A percentile compares a stretch with the other conserved stretches of the same genome.
phyloP scores from a whole-genome alignment of 106 monocot species.

The Allium sativum region DNA sequence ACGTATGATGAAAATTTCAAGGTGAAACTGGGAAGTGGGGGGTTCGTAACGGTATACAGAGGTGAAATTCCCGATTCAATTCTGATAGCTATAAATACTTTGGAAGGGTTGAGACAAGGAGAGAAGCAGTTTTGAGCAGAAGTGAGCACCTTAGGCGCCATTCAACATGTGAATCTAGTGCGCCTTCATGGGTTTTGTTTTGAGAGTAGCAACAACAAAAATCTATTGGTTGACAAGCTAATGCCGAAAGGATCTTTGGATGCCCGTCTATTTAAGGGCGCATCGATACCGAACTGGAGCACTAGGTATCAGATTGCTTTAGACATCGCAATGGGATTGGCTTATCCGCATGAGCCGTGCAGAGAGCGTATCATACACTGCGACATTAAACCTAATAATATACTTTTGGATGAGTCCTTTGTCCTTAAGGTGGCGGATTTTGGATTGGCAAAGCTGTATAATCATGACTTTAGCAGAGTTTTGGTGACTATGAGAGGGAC shows the following conservation, averaged over 20 bases:
- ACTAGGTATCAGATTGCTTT: slow-evolving; percentile 19
- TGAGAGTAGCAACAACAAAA: slow-evolving; percentile 4
- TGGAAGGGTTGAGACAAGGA: background rate
- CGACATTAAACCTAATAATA: slow-evolving; percentile 32
- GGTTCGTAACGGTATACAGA: background rate
- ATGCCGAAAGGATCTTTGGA: slow-evolving; percentile 18
- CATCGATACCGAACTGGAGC: slow-evolving; percentile 7
- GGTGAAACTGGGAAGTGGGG: slow-evolving; percentile 2
- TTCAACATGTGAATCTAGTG: slow-evolving; percentile 18
- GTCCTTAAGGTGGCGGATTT: slow-evolving; percentile 43
- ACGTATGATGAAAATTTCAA: slow-evolving; percentile 25
- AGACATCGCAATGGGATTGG: slow-evolving; percentile 14
- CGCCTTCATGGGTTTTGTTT: slow-evolving; percentile 12
- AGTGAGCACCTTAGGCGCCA: slow-evolving; percentile 7
- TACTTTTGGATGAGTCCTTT: slow-evolving; percentile 34
- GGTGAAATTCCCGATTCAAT: slow-evolving; percentile 9
- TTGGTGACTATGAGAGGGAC: slow-evolving; percentile 52
- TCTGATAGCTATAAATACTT: slow-evolving; percentile 6
- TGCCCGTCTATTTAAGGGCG: slow-evolving; percentile 11
- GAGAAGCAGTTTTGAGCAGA: slow-evolving; percentile 22
- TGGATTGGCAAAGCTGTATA: slow-evolving; percentile 48
- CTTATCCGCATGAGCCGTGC: slow-evolving; percentile 27
- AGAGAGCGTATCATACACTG: slow-evolving; percentile 34
- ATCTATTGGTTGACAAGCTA: slow-evolving; percentile 20
- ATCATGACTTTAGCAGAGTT: slow-evolving; percentile 38